Evolutionary conservation across 1,139 yeast genomes (phyloP), one percentile per base, ranked within the genome.

Genomic region (Petasospora rhodanensis): DNA sequence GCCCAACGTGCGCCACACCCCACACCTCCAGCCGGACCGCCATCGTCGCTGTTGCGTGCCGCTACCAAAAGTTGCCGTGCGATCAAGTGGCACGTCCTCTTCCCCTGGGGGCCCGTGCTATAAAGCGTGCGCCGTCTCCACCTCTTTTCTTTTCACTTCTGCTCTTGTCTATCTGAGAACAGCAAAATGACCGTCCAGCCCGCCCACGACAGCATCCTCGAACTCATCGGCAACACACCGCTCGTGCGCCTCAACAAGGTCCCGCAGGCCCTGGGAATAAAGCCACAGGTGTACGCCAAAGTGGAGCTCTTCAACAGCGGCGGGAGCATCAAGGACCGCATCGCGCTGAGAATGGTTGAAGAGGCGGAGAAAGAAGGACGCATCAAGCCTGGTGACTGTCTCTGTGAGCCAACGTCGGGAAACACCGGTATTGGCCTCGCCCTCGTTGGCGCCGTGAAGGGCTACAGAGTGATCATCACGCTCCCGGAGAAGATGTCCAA

Each of bases 281-380:
- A 79, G 59, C 89, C 79, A 64, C 61, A 81, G 55, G 78, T 85
- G 76, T 80, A 77, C 44, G 97, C 95, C 37, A 91, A 91, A 54
- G 64, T 89, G 39, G 98, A 91, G 58, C 61, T 87, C 37, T 68
- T 70, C 51, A 91, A 91, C 52, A 96, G 97, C 2, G 98, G 94
- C 21, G 98, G 98, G 2, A 82, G 95, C 34, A 95, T 96, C 31
- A 91, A 91, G 55, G 98, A 91, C 54, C 66, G 98, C 41, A 95
- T 91, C 29, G 98, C 97, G 2, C 66, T 84, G 31, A 80, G 94
- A 6, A 83, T 91, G 54, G 81, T 85, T 18, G 80, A 81, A 52
- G 84, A 83, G 55, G 95, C 95, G 16, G 95, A 85, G 59, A 74
- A 72, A 49, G 65, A 70, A 21, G 95, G 95, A 32, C 64, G 76